Conservation (phyloP, 2,329 filamentous ascomycete genomes). For the Pseudogymnoascus sp. region DNA sequence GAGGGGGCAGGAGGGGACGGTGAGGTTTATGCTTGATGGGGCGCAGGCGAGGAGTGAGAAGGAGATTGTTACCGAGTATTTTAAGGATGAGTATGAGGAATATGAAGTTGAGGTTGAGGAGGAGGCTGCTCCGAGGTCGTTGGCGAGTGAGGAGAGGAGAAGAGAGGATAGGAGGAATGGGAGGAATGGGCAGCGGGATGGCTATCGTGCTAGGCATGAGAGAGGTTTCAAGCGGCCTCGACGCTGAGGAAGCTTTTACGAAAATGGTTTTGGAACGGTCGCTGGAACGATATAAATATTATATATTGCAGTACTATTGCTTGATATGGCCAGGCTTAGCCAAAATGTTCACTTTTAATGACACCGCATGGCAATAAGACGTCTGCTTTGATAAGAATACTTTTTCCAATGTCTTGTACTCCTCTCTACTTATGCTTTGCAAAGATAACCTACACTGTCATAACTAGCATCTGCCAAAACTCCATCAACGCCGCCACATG, state of each 20-base stretch:
- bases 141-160: neutral
- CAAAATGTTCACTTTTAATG: neutral
- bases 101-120: slow-evolving; percentile 74
- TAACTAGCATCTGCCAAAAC: slow-evolving; percentile 1
- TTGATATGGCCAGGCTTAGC: neutral
- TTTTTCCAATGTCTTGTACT: neutral
- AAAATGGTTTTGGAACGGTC: neutral
- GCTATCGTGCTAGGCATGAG: neutral
- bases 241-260: neutral
- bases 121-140: neutral
- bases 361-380: neutral
- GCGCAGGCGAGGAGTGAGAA: slow-evolving; percentile 68
- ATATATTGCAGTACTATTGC: neutral
- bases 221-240: neutral
- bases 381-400: neutral
- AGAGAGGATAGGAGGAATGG: neutral
- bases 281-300: neutral
- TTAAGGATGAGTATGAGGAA: slow-evolving; percentile 68
- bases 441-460: slow-evolving; percentile 1
- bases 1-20: slow-evolving; percentile 58
- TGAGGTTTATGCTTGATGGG: slow-evolving; percentile 83
- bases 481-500: slow-evolving; percentile 1
- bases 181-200: neutral
- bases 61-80: slow-evolving; percentile 59
- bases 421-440: neutral